Evolutionary conservation across 176 grass and related monocot genomes (phyloP).

Genomic region (Aegilops tauschii): DNA sequence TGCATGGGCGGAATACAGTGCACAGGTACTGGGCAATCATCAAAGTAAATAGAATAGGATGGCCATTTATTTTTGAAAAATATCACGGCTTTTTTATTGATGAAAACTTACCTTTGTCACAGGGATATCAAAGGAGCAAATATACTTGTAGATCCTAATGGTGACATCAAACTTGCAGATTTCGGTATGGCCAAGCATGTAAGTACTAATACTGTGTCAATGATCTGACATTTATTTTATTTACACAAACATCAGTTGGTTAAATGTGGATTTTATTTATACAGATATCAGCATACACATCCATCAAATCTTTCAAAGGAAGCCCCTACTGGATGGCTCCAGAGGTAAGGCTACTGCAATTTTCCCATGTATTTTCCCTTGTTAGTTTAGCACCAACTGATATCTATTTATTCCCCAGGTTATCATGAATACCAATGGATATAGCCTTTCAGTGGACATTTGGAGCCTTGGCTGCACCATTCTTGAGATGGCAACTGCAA

Average conservation of each 20-base stretch:
- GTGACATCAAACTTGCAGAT: conserved; percentile 96
- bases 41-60: not conserved
- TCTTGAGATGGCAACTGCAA: conserved; percentile 94
- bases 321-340: conserved; percentile 99
- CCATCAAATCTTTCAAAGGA: conserved; percentile 91
- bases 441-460: conserved; percentile 97
- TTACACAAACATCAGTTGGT: conserved; percentile 24
- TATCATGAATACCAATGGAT: conserved; percentile 95
- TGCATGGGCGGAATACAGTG: conserved; percentile 90
- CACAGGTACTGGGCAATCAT: conserved; percentile 64
- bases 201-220: conserved; percentile 20
- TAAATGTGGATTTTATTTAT: conserved; percentile 26
- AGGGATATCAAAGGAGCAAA: conserved; percentile 99
- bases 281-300: conserved; percentile 84
- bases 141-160: conserved; percentile 95
- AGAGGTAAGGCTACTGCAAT: conserved; percentile 52
- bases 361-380: not conserved
- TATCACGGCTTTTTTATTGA: not conserved
- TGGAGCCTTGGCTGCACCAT: conserved; percentile 99
- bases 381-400: not conserved
- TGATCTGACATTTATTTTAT: conserved; percentile 22
- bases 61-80: conserved; percentile 6
- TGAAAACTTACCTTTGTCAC: conserved; percentile 13
- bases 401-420: conserved; percentile 45
- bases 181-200: conserved; percentile 99